Percentiles rank a stretch among this genome's conserved stretches.
These are phyloP conservation scores for Gnomoniopsis sp. DNA, from an alignment of 2,329 filamentous ascomycete genomes.

Conservation along the genomic window DNA sequence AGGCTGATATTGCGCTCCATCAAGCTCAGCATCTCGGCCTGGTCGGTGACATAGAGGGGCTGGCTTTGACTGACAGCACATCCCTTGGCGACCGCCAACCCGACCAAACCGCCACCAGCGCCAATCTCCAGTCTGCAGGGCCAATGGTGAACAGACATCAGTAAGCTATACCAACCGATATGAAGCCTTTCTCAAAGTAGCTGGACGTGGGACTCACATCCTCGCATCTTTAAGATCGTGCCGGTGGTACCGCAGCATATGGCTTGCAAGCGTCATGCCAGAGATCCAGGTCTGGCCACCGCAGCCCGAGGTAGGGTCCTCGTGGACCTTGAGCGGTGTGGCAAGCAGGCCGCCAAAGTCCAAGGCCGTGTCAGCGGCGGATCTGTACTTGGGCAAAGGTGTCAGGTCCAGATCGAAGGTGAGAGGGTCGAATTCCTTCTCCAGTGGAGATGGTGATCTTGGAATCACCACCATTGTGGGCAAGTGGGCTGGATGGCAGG, in stretches of 20 bases:
- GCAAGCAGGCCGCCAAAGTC: slow-evolving; percentile 73
- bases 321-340: slow-evolving; percentile 70
- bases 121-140: slow-evolving; percentile 76
- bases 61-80: slow-evolving; percentile 46
- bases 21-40: slow-evolving; percentile 76
- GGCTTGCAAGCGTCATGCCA: slow-evolving; percentile 81
- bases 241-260: slow-evolving; percentile 73
- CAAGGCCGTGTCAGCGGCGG: slow-evolving; percentile 47
- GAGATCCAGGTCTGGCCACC: slow-evolving; percentile 95
- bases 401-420: slow-evolving; percentile 52
- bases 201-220: slow-evolving; percentile 57
- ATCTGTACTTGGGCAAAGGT: slow-evolving; percentile 59
- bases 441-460: slow-evolving; percentile 36
- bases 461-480: not conserved
- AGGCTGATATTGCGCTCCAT: slow-evolving; percentile 86
- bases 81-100: slow-evolving; percentile 57
- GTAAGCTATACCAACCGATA: not conserved
- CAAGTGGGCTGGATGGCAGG: not conserved
- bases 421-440: slow-evolving; percentile 45
- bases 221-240: slow-evolving; percentile 61
- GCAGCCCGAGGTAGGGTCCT: slow-evolving; percentile 84
- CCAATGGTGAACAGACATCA: not conserved
- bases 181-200: not conserved
- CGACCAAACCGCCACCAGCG: slow-evolving; percentile 86
- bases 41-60: slow-evolving; percentile 80